phyloP scores from a whole-genome alignment of 2,329 filamentous ascomycete genomes.

The Diaporthe nobilis region DNA sequence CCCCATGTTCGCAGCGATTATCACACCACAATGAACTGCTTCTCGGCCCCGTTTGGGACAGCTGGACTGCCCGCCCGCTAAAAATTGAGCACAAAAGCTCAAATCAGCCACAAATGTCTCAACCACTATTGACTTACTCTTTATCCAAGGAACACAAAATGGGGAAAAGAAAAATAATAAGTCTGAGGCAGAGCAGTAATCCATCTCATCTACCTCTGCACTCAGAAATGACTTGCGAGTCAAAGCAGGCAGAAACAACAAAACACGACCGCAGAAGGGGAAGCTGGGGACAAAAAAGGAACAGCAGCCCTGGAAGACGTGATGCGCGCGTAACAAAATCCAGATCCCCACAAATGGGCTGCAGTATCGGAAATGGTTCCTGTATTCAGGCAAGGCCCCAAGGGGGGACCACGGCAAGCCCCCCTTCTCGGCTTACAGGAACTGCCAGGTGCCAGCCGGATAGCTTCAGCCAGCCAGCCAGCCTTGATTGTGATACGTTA shows the following conservation, averaged over 20 bases:
- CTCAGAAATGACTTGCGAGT: not conserved
- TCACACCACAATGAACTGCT: conserved; percentile 32
- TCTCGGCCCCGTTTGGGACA: not conserved
- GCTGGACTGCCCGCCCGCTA: not conserved
- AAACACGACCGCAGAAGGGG: not conserved
- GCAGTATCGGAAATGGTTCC: conserved; percentile 26
- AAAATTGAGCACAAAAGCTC: not conserved
- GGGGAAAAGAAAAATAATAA: not conserved
- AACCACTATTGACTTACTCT: not conserved
- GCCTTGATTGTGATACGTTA: conserved; percentile 24
- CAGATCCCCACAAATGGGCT: conserved; percentile 17
- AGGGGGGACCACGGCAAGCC: not conserved
- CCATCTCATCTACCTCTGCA: not conserved
- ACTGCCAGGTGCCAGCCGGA: not conserved
- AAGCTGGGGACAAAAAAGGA: not conserved
- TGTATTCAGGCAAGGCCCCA: conserved; percentile 26
- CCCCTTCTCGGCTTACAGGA: not conserved
- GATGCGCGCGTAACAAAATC: not conserved
- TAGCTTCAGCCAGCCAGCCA: conserved; percentile 24
- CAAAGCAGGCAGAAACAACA: not conserved
- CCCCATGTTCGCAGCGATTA: not conserved
- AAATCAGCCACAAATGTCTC: not conserved
- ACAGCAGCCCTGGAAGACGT: not conserved
- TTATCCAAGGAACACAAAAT: not conserved
- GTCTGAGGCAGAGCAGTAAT: not conserved